phyloP scores from a whole-genome alignment of 2,329 filamentous ascomycete genomes.

The Colletotrichum sp. region DNA sequence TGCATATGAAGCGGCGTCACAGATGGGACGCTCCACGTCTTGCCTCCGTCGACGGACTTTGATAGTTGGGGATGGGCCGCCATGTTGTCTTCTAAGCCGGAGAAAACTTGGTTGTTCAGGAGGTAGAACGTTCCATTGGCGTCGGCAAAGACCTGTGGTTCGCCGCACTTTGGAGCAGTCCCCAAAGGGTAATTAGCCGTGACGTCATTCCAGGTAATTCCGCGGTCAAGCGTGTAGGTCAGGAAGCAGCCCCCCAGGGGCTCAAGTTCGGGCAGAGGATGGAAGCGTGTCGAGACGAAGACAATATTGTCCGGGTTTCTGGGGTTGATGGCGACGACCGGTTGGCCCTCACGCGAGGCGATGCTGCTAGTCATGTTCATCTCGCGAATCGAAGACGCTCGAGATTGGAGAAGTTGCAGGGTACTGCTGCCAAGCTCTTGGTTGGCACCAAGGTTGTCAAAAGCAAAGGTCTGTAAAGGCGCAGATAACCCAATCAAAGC shows the following conservation, averaged over 20 bases:
- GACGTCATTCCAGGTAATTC: neutral
- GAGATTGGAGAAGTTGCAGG: neutral
- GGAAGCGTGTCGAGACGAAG: neutral
- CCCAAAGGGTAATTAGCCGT: neutral
- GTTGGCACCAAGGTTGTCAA: neutral
- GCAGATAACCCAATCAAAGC: neutral
- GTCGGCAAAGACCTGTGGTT: neutral
- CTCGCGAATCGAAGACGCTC: neutral
- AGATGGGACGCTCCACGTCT: neutral
- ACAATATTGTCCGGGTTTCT: neutral
- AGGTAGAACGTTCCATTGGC: neutral
- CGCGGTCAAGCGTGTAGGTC: neutral
- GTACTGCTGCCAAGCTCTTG: neutral
- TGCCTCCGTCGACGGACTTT: neutral
- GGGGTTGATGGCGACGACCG: neutral
- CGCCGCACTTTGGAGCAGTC: neutral
- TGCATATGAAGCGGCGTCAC: neutral
- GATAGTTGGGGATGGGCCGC: neutral
- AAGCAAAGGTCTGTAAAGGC: neutral
- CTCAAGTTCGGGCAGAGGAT: neutral
- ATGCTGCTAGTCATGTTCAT: neutral
- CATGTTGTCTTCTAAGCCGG: neutral
- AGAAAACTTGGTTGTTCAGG: neutral
- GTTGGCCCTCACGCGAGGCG: neutral
- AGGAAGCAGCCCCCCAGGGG: neutral